phyloP scores from a whole-genome alignment of 148 eudicot genomes.

The Suaeda aralocaspica region DNA sequence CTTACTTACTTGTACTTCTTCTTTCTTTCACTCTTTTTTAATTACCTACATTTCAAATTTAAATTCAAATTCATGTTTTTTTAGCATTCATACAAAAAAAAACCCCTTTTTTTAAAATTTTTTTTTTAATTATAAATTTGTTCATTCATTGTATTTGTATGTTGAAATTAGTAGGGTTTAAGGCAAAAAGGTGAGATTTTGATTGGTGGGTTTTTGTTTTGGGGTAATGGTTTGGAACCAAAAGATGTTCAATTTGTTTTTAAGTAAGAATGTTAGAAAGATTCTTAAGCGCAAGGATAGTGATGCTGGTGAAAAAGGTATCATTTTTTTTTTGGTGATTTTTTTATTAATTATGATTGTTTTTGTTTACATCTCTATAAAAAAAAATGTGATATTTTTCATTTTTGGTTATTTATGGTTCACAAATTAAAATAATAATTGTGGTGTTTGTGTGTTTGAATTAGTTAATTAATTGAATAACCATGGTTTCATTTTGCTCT shows the following conservation, averaged over 20 bases:
- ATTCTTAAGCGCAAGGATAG: constrained; percentile 95
- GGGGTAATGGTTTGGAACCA: constrained; percentile 33
- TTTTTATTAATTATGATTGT: not conserved
- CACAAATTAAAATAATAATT: no score
- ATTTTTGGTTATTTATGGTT: no score
- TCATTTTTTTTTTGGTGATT: constrained; percentile 5
- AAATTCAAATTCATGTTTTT: not conserved
- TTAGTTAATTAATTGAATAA: no score
- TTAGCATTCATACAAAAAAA: not conserved
- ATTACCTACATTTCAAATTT: not conserved
- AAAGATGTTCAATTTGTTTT: constrained; percentile 61
- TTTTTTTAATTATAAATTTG: no score
- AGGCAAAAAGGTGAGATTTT: not conserved
- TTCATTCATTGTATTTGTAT: not conserved
- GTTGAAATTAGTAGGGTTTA: not conserved
- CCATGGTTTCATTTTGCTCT: constrained; percentile 2
- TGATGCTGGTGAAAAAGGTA: constrained; percentile 88
- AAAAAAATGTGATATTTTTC: not conserved
- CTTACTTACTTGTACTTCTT: not conserved
- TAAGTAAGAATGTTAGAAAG: constrained; percentile 66
- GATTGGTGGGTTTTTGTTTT: constrained; percentile 11
- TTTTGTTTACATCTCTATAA: not conserved
- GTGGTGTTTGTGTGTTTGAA: no score
- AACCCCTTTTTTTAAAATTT: not conserved
- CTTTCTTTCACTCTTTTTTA: not conserved